Evolutionary conservation across 2,329 filamentous ascomycete species (phyloP).

Genomic region (Coniella lustricola): DNA sequence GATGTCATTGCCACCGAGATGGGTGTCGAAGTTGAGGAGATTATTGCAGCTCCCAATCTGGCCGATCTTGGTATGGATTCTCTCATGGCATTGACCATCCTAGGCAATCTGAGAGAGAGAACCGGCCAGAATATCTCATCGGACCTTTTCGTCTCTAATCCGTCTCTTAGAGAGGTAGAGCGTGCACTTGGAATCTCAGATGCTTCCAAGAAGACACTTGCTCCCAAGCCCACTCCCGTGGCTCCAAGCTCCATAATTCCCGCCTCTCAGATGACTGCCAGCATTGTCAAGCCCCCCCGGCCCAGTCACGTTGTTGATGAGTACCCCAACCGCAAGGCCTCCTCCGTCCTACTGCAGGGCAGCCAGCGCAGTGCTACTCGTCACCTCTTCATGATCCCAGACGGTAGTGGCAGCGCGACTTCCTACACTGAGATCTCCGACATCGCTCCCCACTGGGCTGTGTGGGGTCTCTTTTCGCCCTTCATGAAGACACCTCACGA

Average conservation of each 20-base stretch:
- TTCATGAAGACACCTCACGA: constrained; percentile 64
- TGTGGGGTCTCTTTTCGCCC: constrained; percentile 58
- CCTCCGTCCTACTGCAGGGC: constrained; percentile 41
- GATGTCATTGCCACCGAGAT: constrained; percentile 65
- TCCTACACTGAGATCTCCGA: constrained; percentile 57
- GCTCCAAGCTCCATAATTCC: constrained; percentile 12
- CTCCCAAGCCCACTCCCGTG: constrained; percentile 13
- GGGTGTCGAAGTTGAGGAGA: constrained; percentile 61
- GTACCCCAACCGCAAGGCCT: constrained; percentile 45
- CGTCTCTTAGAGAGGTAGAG: constrained; percentile 59
- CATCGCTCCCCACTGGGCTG: constrained; percentile 36
- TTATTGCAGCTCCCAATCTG: constrained; percentile 46
- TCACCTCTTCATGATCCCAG: constrained; percentile 47
- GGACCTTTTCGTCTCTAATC: constrained; percentile 55
- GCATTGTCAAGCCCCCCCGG: constrained; percentile 36
- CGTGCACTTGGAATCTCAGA: constrained; percentile 50
- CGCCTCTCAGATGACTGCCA: constrained; percentile 27
- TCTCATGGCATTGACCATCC: constrained; percentile 49
- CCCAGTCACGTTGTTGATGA: constrained; percentile 33
- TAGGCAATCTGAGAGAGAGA: constrained; percentile 47
- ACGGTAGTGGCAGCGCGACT: constrained; percentile 55
- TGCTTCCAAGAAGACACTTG: constrained; percentile 29
- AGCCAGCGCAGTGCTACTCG: constrained; percentile 39
- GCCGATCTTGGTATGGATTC: constrained; percentile 54
- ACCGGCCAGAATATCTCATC: constrained; percentile 47